These are phyloP conservation scores for Neospermospora avenae DNA, from an alignment of 2,329 filamentous ascomycete species.

Conservation along the genomic window DNA sequence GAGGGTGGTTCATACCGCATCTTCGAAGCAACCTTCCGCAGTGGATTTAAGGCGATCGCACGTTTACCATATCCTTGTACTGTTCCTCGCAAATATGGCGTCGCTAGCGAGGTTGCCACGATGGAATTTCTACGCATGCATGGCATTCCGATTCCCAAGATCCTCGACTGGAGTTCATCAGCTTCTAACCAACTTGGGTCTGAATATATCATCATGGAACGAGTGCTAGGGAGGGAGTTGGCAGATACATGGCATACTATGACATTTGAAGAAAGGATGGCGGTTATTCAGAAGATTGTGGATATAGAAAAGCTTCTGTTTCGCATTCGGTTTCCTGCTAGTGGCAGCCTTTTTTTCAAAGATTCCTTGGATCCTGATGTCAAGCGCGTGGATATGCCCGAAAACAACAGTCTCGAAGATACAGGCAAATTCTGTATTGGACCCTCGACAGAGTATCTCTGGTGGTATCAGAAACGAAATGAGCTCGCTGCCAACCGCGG, in stretches of 20 bases:
- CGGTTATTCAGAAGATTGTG: constrained; percentile 21
- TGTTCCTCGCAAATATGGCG: constrained; percentile 14
- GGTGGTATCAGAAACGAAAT: constrained; percentile 23
- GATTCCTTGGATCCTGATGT: constrained; percentile 17
- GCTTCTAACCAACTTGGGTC: constrained; percentile 35
- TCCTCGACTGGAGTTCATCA: constrained; percentile 36
- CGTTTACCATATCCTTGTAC: constrained; percentile 24
- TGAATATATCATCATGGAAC: constrained; percentile 42
- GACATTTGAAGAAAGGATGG: constrained; percentile 23
- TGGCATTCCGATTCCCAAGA: constrained; percentile 25
- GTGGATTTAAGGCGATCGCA: constrained; percentile 28
- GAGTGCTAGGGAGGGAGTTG: constrained; percentile 34
- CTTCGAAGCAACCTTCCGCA: constrained; percentile 28
- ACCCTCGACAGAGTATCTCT: constrained; percentile 25
- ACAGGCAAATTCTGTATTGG: constrained; percentile 19
- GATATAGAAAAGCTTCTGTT: constrained; percentile 22
- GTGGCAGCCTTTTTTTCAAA: constrained; percentile 24
- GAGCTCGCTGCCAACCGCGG: constrained; percentile 17
- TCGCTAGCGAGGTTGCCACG: constrained; percentile 26
- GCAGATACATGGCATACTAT: constrained; percentile 29
- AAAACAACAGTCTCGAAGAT: constrained; percentile 10
- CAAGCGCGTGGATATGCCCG: constrained; percentile 20
- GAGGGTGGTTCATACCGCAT: constrained; percentile 32
- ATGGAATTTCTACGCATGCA: constrained; percentile 28
- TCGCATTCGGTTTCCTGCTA: constrained; percentile 19